Percentiles rank a stretch among this genome's conserved stretches.
Conservation (phyloP, 805 yeast species). For the Candida anglica region DNA sequence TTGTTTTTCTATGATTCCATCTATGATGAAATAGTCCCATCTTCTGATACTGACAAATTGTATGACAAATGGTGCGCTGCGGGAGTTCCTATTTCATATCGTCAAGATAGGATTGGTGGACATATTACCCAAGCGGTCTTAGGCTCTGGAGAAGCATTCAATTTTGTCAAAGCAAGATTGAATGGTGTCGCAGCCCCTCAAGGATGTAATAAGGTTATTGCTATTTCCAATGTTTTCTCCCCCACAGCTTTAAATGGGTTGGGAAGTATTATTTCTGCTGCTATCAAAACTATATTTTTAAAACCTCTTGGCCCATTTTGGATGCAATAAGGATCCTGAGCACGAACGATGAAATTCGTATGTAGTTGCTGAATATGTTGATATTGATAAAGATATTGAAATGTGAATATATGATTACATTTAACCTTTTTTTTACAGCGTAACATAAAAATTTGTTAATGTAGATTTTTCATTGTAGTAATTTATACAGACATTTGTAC, state of each 20-base stretch:
- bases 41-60: constrained; percentile 7
- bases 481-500: too few relatives aligned
- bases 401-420: too few relatives aligned
- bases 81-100: constrained; percentile 20
- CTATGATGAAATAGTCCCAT: constrained; percentile 15
- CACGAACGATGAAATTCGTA: too few relatives aligned
- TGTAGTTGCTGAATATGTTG: too few relatives aligned
- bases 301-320: too few relatives aligned
- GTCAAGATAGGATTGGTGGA: constrained; percentile 11
- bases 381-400: too few relatives aligned
- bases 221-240: neutral
- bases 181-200: constrained; percentile 9
- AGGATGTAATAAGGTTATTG: constrained; percentile 11
- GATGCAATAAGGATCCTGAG: too few relatives aligned
- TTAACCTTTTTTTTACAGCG: too few relatives aligned
- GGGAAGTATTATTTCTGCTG: neutral
- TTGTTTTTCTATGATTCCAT: constrained; percentile 15
- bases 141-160: constrained; percentile 17
- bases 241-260: neutral
- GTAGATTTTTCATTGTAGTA: too few relatives aligned
- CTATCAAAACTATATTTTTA: too few relatives aligned
- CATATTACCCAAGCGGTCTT: constrained; percentile 12
- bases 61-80: constrained; percentile 19
- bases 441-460: too few relatives aligned
- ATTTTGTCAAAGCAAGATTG: constrained; percentile 14